Conservation (phyloP, 345 rosid species). For the Firmiana major region DNA sequence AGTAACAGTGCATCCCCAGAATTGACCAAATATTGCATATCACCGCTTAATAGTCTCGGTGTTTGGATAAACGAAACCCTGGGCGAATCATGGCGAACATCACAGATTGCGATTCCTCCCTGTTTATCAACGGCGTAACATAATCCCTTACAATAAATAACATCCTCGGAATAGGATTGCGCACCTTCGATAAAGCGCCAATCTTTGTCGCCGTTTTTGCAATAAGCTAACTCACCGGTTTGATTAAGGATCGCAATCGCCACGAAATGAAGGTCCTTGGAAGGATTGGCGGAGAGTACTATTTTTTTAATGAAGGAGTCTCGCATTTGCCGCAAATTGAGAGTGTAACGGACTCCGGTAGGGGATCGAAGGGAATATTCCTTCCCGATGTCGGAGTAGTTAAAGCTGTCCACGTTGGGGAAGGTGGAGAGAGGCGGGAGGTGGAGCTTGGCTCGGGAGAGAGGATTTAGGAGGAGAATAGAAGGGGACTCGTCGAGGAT, state of each 20-base stretch:
- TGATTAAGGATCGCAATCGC: conserved; percentile 42
- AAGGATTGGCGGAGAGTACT: conserved; percentile 46
- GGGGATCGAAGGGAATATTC: conserved; percentile 36
- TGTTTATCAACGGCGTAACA: conserved; percentile 43
- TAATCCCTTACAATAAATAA: conserved; percentile 31
- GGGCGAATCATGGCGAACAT: conserved; percentile 26
- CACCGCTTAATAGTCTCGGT: conserved; percentile 29
- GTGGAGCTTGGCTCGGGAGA: conserved; percentile 33
- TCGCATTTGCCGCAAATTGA: conserved; percentile 40
- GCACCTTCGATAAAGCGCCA: conserved; percentile 39
- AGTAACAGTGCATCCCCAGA: conserved; percentile 43
- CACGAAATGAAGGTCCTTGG: conserved; percentile 21
- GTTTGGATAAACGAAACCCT: conserved; percentile 31
- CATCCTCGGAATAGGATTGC: conserved; percentile 40
- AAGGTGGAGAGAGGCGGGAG: conserved; percentile 46
- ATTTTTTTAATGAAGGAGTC: conserved; percentile 52
- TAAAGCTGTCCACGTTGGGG: conserved; percentile 46
- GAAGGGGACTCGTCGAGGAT: conserved; percentile 47
- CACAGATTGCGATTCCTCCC: conserved; percentile 38
- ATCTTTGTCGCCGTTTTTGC: conserved; percentile 31
- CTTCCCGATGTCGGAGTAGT: conserved; percentile 39
- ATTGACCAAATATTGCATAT: conserved; percentile 53
- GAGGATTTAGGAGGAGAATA: conserved; percentile 43
- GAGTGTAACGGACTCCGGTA: conserved; percentile 20
- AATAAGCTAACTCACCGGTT: conserved; percentile 37